Base-by-base conservation (phyloP, 1,139 yeast genomes). In the Hemisphaericaspora subhashii region DNA sequence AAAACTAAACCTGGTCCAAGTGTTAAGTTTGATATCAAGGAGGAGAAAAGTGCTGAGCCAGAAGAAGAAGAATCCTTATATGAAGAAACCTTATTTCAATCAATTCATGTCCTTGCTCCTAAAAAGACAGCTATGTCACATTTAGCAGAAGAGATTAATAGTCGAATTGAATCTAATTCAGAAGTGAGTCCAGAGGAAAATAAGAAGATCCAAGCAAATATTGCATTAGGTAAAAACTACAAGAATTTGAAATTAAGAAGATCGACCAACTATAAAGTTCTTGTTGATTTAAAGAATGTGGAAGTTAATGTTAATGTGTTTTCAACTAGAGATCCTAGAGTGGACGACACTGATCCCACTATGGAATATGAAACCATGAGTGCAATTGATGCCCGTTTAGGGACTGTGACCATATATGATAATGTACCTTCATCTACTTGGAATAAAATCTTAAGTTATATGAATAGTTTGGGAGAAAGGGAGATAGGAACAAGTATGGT, bases 351-450 rank as follows among this genome's bases (percentile, higher is more conserved):
- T 1, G 55, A 53, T 26, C 44, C 47, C 9, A 35, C 38, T 2
- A 65, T 68, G 26, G 68, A 55, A 23, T 60, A 71, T 23, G 83
- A 77, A 38, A 44, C 75, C 4, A 57, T 83, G 18, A 82, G 75
- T 51, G 64, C 72, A 3, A 59, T 74, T 9, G 71, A 64, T n/a
- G 35, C 67, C 3, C 51, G 58, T 25, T 62, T 85, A 6, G 71
- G 71, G n/a, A 78, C 79, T 34, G 60, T 85, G 36, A 81, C 78
- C 41, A 67, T 88, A 3, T 66, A 77, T 42, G 98, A 92, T 57
- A 86, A 88, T 55, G 80, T 90, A 2, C 83, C 90, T 0, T 78
- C 90, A 0, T 90, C 98, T 0, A 84, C 95, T 0, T 92, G 98
- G 97, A 86, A 88, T 52, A 86, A 86, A 60, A 81, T 90, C 55